Conservation (phyloP, 2,329 filamentous ascomycete species). For the Thermothelomyces thermophilus region DNA sequence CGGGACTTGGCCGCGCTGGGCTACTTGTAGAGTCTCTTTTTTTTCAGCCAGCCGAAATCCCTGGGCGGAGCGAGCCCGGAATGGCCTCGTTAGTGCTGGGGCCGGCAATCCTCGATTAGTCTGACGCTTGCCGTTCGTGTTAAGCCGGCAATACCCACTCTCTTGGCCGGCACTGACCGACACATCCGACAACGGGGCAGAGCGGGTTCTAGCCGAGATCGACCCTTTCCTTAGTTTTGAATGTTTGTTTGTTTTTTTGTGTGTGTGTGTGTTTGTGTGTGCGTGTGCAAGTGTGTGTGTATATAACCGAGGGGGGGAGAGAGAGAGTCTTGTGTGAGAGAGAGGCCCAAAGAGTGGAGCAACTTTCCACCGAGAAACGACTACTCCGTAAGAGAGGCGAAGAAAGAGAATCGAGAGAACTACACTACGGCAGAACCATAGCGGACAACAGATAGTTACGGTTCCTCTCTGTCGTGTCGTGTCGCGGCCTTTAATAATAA, state of each 20-base stretch:
- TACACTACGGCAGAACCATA: constrained; percentile 13
- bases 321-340: background rate
- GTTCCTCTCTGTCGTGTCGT: background rate
- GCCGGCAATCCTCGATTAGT: background rate
- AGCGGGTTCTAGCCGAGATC: constrained; percentile 1
- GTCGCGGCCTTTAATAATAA: constrained; percentile 22
- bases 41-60: background rate
- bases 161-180: constrained; percentile 1
- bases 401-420: background rate
- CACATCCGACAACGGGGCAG: background rate
- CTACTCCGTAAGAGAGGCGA: too few species aligned
- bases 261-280: too few species aligned
- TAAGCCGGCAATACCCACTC: constrained; percentile 18
- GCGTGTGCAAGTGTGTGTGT: too few species aligned
- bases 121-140: constrained; percentile 1
- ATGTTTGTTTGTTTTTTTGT: too few species aligned
- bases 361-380: too few species aligned
- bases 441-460: constrained; percentile 9
- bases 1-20: background rate
- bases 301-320: too few species aligned
- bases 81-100: background rate
- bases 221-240: too few species aligned
- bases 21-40: background rate
- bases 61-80: background rate
- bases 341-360: background rate